Percentiles rank a stretch among this genome's conserved stretches.
These are phyloP conservation scores for Nakazawaea laoshanensis DNA, from an alignment of 805 yeast species.

Conservation along the genomic window DNA sequence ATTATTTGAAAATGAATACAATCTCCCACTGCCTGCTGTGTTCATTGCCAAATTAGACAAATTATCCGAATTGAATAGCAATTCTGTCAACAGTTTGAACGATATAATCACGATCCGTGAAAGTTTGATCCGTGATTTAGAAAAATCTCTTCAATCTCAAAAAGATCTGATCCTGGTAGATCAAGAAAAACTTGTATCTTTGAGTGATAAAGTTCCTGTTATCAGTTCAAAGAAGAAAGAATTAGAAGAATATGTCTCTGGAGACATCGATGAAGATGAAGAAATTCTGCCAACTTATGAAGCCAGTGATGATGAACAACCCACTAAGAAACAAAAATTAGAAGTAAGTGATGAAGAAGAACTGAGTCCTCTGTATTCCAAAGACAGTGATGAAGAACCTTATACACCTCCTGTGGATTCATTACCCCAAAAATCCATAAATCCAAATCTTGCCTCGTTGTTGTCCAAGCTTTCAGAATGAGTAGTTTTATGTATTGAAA, in stretches of 20 bases:
- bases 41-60: conserved; percentile 17
- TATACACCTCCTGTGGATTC: neutral
- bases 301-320: conserved; percentile 5
- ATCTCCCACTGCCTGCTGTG: conserved; percentile 21
- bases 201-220: conserved; percentile 12
- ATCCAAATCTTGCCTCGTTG: conserved; percentile 12
- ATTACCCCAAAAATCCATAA: conserved; percentile 4
- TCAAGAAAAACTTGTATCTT: conserved; percentile 14
- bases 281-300: conserved; percentile 16
- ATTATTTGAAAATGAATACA: conserved; percentile 19
- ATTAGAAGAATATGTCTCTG: conserved; percentile 14
- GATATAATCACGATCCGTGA: conserved; percentile 15
- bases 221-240: conserved; percentile 17
- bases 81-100: conserved; percentile 11
- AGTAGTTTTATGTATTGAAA: neutral
- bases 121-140: conserved; percentile 17
- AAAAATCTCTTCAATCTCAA: conserved; percentile 19
- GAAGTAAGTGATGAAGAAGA: conserved; percentile 7
- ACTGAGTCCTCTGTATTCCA: conserved; percentile 11
- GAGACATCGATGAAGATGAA: conserved; percentile 11
- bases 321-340: conserved; percentile 11
- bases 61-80: conserved; percentile 11
- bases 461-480: conserved; percentile 12
- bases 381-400: conserved; percentile 11
- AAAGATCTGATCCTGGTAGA: conserved; percentile 22